Conservation (phyloP, 139 green algal genomes). For the Coelastrella sp. region DNA sequence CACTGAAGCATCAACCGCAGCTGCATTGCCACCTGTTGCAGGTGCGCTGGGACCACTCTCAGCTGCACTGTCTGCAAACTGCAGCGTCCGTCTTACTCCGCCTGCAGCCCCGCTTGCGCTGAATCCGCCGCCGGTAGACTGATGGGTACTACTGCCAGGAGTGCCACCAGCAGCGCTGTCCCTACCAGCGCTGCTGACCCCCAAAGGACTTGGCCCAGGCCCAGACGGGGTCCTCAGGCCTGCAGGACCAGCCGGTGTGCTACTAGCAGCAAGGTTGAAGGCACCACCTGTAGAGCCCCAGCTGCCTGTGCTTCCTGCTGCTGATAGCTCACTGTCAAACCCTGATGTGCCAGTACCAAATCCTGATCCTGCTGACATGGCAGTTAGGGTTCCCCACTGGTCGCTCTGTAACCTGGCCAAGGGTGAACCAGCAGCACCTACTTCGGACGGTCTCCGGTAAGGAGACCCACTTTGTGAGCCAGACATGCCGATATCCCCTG, state of each 20-base stretch:
- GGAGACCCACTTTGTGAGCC: background rate
- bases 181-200: slow-evolving; percentile 1
- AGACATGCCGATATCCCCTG: background rate
- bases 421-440: slow-evolving; percentile 2
- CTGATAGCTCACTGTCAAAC: slow-evolving; percentile 33
- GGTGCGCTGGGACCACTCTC: background rate
- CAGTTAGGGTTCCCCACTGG: slow-evolving; percentile 38
- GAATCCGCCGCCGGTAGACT: background rate
- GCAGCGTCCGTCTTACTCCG: background rate
- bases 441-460: background rate
- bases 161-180: background rate
- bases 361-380: slow-evolving; percentile 19
- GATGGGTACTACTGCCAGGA: background rate
- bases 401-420: slow-evolving; percentile 32
- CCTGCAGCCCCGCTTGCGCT: background rate
- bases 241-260: background rate
- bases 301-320: slow-evolving; percentile 12
- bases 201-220: slow-evolving; percentile 25
- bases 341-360: background rate
- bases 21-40: background rate
- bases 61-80: background rate
- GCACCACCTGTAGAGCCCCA: background rate
- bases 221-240: background rate
- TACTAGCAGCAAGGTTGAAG: background rate
- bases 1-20: background rate